phyloP scores from a whole-genome alignment of 108 stramenopile genomes.

The Cyclotella baltica region DNA sequence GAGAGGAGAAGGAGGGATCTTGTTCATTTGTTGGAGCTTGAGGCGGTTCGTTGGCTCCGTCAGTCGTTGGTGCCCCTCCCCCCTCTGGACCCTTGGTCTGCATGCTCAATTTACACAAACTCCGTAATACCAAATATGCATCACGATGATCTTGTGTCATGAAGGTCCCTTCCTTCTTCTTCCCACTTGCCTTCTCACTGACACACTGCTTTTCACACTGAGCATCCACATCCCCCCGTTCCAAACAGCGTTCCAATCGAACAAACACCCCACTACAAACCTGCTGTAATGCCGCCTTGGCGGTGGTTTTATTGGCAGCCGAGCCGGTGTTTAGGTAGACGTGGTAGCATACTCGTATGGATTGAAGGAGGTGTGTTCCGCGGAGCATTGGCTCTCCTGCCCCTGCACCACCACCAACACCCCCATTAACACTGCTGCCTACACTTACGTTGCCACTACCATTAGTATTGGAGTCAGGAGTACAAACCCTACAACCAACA shows the following conservation, averaged over 20 bases:
- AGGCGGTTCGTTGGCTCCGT: background rate
- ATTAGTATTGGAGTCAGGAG: conserved; percentile 3
- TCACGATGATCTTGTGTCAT: conserved; percentile 92
- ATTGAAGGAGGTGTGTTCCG: conserved; percentile 87
- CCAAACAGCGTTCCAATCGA: conserved; percentile 73
- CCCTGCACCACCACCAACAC: background rate
- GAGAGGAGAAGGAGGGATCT: background rate
- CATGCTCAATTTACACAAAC: conserved; percentile 95
- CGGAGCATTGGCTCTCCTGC: conserved; percentile 68
- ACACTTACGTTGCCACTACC: background rate
- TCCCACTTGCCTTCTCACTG: background rate
- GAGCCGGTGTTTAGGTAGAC: conserved; percentile 89
- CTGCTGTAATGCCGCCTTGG: conserved; percentile 95
- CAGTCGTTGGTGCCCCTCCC: background rate
- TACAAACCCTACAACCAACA: conserved; percentile 65
- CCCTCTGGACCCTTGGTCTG: conserved; percentile 48
- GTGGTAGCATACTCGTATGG: conserved; percentile 94
- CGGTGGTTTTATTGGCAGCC: conserved; percentile 92
- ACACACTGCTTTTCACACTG: background rate
- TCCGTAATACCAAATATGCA: conserved; percentile 94
- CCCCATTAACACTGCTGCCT: background rate
- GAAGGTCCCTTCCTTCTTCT: conserved; percentile 55
- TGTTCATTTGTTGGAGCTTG: background rate
- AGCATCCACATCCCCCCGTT: background rate
- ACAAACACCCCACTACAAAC: conserved; percentile 90